These are phyloP conservation scores for Amanita thiersii DNA, from an alignment of 768 basidiomycete genomes.

Conservation along the genomic window DNA sequence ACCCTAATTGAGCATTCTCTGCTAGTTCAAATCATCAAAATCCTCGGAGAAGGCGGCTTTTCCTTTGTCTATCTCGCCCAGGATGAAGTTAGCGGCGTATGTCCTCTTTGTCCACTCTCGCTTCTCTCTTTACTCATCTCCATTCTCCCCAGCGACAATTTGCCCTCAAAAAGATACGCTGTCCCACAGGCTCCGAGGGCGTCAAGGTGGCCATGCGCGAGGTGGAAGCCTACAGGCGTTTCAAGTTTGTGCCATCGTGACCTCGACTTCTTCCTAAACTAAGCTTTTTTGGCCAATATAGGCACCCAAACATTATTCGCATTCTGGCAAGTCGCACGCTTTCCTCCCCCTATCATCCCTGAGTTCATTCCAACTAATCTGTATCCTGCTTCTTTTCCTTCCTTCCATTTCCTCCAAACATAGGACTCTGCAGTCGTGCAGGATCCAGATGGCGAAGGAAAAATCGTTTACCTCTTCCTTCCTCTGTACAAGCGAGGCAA, in stretches of 20 bases:
- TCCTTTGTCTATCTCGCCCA: constrained; percentile 87
- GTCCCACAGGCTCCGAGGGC: constrained; percentile 80
- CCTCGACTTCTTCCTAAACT: constrained; percentile 6
- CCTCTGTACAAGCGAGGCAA: constrained; percentile 94
- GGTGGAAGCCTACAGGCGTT: constrained; percentile 89
- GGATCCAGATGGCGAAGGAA: constrained; percentile 87
- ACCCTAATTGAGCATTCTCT: no score
- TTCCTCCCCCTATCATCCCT: neutral
- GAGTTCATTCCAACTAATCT: neutral
- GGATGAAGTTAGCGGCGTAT: constrained; percentile 77
- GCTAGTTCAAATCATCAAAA: constrained; percentile 82
- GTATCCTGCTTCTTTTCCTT: no score
- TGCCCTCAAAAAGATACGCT: constrained; percentile 94
- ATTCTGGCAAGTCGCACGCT: constrained; percentile 75
- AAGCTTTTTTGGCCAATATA: constrained; percentile 27
- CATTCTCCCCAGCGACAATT: constrained; percentile 61
- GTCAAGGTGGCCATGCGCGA: constrained; percentile 88
- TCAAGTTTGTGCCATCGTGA: constrained; percentile 51
- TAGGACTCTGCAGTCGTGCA: constrained; percentile 93
- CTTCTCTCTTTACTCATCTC: neutral
- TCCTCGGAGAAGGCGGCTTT: constrained; percentile 95
- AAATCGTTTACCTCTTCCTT: constrained; percentile 94
- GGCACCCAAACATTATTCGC: constrained; percentile 95
- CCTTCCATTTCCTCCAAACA: neutral
- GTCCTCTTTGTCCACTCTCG: constrained; percentile 16